A percentile compares a stretch with the other conserved stretches of the same genome.
Evolutionary conservation across 1,284 basidiomycete genomes (phyloP).

Genomic region (Prillingera fragicola): DNA sequence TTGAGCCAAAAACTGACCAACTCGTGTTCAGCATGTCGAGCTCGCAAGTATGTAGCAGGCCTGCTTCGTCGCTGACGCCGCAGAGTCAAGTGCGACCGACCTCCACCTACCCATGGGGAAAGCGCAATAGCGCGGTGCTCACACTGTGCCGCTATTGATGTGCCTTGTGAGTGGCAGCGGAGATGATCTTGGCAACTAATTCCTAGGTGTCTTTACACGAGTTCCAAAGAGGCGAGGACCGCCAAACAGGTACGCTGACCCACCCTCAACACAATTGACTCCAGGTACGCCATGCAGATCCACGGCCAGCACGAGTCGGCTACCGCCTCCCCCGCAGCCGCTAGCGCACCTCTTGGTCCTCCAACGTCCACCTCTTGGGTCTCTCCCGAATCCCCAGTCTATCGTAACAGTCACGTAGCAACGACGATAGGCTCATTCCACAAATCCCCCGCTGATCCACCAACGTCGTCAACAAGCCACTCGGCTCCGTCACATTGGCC

Average conservation of each 20-base stretch:
- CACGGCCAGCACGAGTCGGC: too few relatives aligned
- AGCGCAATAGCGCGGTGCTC: background rate
- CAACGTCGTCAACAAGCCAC: too few relatives aligned
- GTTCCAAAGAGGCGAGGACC: background rate
- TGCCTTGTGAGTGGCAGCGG: background rate
- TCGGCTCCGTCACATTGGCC: too few relatives aligned
- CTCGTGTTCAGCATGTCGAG: background rate
- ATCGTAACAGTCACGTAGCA: too few relatives aligned
- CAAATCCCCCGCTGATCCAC: too few relatives aligned
- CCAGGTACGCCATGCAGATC: too few relatives aligned
- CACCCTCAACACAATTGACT: too few relatives aligned
- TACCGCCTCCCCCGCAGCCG: background rate
- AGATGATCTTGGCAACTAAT: background rate
- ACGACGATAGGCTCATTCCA: too few relatives aligned
- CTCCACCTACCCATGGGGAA: background rate
- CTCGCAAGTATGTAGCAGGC: background rate
- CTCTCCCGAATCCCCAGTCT: too few relatives aligned
- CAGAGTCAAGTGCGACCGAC: background rate
- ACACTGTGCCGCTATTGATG: background rate
- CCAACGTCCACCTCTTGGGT: background rate
- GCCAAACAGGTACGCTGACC: background rate
- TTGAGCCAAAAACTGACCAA: background rate
- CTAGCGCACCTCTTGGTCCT: background rate
- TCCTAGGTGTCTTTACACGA: background rate
- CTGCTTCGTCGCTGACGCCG: too few relatives aligned